Base-by-base conservation (phyloP, 2,329 filamentous ascomycete genomes). In the Neospermospora avenae region DNA sequence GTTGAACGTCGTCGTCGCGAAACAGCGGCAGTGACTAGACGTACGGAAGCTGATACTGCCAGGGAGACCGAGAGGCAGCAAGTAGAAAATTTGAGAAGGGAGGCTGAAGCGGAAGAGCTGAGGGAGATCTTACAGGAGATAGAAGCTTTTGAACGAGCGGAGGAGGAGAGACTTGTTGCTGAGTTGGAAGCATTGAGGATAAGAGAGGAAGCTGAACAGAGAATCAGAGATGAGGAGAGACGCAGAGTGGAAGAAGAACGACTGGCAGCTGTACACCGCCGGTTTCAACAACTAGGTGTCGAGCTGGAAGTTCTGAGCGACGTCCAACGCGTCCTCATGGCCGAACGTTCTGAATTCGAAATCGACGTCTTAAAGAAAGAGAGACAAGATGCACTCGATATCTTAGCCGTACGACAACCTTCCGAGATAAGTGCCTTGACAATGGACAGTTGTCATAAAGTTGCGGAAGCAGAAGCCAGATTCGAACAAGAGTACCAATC, bases 91-190 rank as follows among this genome's bases (percentile, higher is more conserved):
- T 55, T 59, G 63, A 3, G 53, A 51, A 41, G 54, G 18, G 46
- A 16, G 54, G 51, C 48, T n/a, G 65, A 63, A 58, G 45, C 77
- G 64, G 25, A 76, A 78, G 63, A 71, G 67, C 34, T 77, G 74
- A 68, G 72, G 2, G 73, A 77, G 22, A 77, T 78, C 4, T 66
- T 84, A 1, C 70, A 76, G 3, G 72, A 76, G 42, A 77, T 84
- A 3, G 80, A 75, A 46, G 79, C 80, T 52, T 77, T 79, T 58
- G 78, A 82, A 71, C 74, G 74, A 18, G 75, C 78, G 57, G 77
- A 81, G 67, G 76, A 75, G 0, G 61, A 74, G 72, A 4, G 77
- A 77, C 64, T 67, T 75, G 41, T 68, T 74, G 34, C 31, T 31
- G 66, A 63, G 18, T 44, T 76, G 56, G 74, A 75, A 59, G 73